phyloP scores from a whole-genome alignment of 768 basidiomycete species.

The Suillus placidus region DNA sequence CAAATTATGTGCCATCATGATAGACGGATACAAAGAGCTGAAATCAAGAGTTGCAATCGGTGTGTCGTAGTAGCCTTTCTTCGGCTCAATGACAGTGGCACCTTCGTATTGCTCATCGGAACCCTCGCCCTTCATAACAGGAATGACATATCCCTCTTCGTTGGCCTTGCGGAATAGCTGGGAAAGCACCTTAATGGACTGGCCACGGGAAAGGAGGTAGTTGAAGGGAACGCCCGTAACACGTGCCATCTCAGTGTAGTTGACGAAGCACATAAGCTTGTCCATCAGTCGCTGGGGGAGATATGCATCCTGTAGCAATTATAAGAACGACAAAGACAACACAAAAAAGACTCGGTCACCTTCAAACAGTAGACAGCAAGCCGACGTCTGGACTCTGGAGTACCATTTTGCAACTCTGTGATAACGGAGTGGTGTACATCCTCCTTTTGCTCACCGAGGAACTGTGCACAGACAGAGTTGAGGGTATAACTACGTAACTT shows the following conservation, averaged over 20 bases:
- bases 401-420: conserved; percentile 96
- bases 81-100: conserved; percentile 97
- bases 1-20: conserved; percentile 99
- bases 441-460: conserved; percentile 98
- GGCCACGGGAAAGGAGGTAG: conserved; percentile 88
- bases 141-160: conserved; percentile 88
- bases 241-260: conserved; percentile 98
- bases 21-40: conserved; percentile 96
- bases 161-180: conserved; percentile 94
- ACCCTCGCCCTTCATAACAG: conserved; percentile 84
- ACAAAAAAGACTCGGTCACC: conserved; percentile 42
- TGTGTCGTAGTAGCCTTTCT: conserved; percentile 92
- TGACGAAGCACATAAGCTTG: conserved; percentile 99
- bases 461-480: conserved; percentile 97
- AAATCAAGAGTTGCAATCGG: conserved; percentile 99
- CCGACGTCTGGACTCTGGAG: conserved; percentile 87
- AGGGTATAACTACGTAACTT: conserved; percentile 96
- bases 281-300: conserved; percentile 95
- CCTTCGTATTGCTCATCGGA: conserved; percentile 98
- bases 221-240: conserved; percentile 99
- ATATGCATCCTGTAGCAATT: conserved; percentile 81
- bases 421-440: conserved; percentile 99
- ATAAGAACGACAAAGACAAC: neutral
- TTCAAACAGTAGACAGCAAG: conserved; percentile 98
- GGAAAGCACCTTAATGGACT: conserved; percentile 98